Base-by-base conservation (phyloP, 2,329 filamentous ascomycete genomes). In the Aspergillus amoenus region DNA sequence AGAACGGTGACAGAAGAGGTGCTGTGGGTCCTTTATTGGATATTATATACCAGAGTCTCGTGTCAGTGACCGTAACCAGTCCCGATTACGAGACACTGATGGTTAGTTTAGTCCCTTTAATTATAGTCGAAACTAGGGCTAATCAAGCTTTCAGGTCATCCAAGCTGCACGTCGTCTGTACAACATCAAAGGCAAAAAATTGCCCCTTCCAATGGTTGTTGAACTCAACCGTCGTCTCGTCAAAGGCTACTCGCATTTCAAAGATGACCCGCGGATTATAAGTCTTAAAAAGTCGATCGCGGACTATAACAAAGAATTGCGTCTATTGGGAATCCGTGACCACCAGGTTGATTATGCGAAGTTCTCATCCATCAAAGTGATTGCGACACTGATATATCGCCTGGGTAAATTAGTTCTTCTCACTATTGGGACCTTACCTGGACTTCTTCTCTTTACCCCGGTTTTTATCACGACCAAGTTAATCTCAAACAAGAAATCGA, bases 71-170 rank as follows among this genome's bases (percentile, higher is more conserved):
- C 3, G 92, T 97, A 40, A 93, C 91, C 13, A 88, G 90, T 39
- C 93, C 93, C 3, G 91, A 97, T 74, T 97, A 96, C 75, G 93
- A 97, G 68, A 97, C 93, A 3, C 81, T 97, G 21, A 96, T 96
- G 93, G 83, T 85, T 70, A 41, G 75, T 69, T 45, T 48, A 48
- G 43, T 46, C 34, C 17, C 11, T 37, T 41, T 45, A 34, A 4
- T 13, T 18, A n/a, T 30, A 34, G 42, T 15, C 2, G 11, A 34
- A 15, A 12, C 8, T 40, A 32, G 46, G 49, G 51, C 70, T 80
- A 61, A 81, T 58, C 52, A 47, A 43, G 43, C 2, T 18, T 54
- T 34, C 53, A 85, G 82, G 83, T 95, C 65, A 96, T 97, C 58
- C 94, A 97, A 82, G 93, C 93, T 39, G 93, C 93, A 6, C 86